Evolutionary conservation across 768 basidiomycete genomes (phyloP).

Genomic region (Tylopilus cervinicoccineus): DNA sequence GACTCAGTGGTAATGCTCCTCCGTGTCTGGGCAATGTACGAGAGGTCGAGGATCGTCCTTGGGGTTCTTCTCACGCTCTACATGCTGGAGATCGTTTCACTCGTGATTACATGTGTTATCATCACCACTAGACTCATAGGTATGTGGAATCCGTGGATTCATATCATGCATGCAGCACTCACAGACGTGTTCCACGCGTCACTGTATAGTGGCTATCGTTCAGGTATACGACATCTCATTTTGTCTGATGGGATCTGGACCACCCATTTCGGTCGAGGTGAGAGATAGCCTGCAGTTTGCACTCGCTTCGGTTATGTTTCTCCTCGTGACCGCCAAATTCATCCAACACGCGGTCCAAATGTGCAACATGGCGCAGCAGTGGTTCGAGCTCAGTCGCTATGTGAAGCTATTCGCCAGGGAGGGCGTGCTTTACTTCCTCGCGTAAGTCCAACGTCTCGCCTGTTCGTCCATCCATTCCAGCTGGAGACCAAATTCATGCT

Average conservation of each 20-base stretch:
- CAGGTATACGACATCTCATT: slow-evolving; percentile 1
- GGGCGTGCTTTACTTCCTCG: slow-evolving; percentile 6
- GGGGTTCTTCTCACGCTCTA: slow-evolving; percentile 9
- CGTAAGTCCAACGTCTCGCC: background rate
- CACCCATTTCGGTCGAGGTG: background rate
- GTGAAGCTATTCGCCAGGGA: slow-evolving; percentile 2
- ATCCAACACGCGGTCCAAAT: background rate
- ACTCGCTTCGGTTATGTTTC: background rate
- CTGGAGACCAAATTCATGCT: background rate
- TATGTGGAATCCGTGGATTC: background rate
- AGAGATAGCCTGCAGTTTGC: background rate
- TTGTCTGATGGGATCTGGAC: background rate
- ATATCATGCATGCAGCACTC: background rate
- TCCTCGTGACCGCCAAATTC: slow-evolving; percentile 1
- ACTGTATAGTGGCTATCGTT: background rate
- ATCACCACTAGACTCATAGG: background rate
- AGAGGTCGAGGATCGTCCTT: slow-evolving; percentile 7
- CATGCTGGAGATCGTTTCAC: background rate
- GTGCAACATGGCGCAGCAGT: background rate
- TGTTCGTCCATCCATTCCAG: no score
- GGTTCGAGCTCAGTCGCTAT: background rate
- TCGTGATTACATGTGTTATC: background rate
- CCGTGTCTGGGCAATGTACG: slow-evolving; percentile 13
- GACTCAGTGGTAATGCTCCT: slow-evolving; percentile 15
- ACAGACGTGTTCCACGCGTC: background rate